Conservation (phyloP, 2,329 filamentous ascomycete genomes). For the Calonectria hongkongensis region DNA sequence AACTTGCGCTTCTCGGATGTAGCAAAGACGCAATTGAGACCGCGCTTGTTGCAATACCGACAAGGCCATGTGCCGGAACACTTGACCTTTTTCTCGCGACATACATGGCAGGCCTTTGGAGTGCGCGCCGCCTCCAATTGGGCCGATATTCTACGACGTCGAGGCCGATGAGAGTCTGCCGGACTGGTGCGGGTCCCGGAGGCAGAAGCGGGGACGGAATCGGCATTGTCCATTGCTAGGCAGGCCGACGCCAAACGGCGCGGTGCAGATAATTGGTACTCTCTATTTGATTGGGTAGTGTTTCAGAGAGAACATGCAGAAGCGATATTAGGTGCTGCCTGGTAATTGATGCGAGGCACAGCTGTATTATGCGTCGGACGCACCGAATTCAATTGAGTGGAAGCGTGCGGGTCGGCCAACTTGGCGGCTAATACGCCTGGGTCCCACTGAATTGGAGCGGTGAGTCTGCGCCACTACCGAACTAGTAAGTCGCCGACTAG, state of each 20-base stretch:
- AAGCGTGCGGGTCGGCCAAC: background rate
- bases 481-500: conserved; percentile 14
- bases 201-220: conserved; percentile 2
- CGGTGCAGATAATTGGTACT: background rate
- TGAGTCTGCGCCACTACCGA: background rate
- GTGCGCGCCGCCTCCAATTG: conserved; percentile 37
- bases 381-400: conserved; percentile 20
- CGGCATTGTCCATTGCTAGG: conserved; percentile 13
- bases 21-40: conserved; percentile 40
- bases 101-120: conserved; percentile 36
- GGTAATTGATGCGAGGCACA: background rate
- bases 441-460: conserved; percentile 16
- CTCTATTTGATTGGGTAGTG: background rate
- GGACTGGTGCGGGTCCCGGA: conserved; percentile 21
- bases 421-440: background rate
- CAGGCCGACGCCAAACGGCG: background rate
- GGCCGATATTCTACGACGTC: conserved; percentile 33
- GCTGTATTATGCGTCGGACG: conserved; percentile 5
- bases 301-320: background rate
- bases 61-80: conserved; percentile 44
- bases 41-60: conserved; percentile 41
- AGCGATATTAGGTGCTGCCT: background rate
- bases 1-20: conserved; percentile 40
- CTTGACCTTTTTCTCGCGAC: conserved; percentile 39
- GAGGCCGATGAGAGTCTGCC: conserved; percentile 25